Evolutionary conservation across 2,329 filamentous ascomycete species (phyloP), one percentile per base, ranked within the genome.

Genomic region (Alternaria sp.): DNA sequence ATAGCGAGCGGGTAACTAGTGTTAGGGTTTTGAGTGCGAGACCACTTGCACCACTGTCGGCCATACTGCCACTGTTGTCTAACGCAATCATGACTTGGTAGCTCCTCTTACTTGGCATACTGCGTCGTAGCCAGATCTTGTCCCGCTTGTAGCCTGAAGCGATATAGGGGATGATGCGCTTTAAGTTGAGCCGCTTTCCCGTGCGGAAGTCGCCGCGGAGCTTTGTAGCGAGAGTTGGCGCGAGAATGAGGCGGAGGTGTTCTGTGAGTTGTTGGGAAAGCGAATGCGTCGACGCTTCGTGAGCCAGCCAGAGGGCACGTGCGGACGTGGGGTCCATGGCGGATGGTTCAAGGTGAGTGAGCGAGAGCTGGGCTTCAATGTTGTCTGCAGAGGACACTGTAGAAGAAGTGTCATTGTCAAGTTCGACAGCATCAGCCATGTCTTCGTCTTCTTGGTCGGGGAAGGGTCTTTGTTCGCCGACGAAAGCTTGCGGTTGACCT

Each of bases 71-170:
- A 72, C 91, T 94, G 82, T 99, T 95, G 78, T 99, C 95, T 38
- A 99, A 93, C 39, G 95, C 96, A 51, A 99, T 90, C 82, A 99
- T 89, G 78, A 99, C 96, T 80, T 99, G 96, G 81, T 99, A 99
- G 58, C 90, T 91, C 41, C 96, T 91, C 81, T 98, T 98, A 38
- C 90, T 94, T 1, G 96, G 96, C 51, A 97, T 89, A 34, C 88
- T 90, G 57, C 96, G 89, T 14, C 96, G 91, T 90, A 99, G 96
- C 95, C 95, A 99, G 80, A 99, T 99, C 85, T 99, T 99, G 86
- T 99, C 95, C 62, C 95, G 92, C 84, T 97, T 98, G 86, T 97
- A 99, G 75, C 91, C 90, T 0, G 94, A 98, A 1, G 96, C 95
- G 70, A 99, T 98, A 81, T 99, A 99, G 0, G 96, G 95, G 72